Percentiles rank a stretch among this genome's conserved stretches.
Conservation (phyloP, 306 rosid species). For the Glycine soja region DNA sequence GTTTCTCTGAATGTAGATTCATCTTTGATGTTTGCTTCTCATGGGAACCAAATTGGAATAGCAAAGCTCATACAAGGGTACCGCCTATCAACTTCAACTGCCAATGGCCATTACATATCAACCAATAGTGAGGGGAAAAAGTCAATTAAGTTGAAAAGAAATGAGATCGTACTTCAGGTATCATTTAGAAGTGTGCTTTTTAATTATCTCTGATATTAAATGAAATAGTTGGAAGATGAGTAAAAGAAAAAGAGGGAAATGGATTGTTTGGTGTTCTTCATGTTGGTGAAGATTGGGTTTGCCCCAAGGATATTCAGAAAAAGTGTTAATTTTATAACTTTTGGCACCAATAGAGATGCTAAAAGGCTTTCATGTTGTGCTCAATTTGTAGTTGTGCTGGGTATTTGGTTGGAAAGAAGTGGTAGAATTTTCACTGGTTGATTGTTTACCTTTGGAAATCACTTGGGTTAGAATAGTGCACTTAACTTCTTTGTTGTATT, state of each 20-base stretch:
- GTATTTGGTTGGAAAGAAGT: neutral
- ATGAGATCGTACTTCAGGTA: constrained; percentile 95
- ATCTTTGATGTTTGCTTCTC: constrained; percentile 87
- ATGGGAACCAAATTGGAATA: constrained; percentile 91
- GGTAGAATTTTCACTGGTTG: neutral
- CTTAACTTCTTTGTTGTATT: neutral
- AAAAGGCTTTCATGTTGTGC: neutral
- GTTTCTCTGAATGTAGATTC: constrained; percentile 71
- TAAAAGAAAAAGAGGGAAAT: constrained; percentile 21
- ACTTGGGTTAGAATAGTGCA: neutral
- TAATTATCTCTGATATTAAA: neutral
- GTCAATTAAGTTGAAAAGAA: constrained; percentile 79
- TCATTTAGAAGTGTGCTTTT: constrained; percentile 36
- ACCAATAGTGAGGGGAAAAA: constrained; percentile 85
- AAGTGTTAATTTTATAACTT: neutral
- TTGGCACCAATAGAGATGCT: neutral
- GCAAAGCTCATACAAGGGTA: constrained; percentile 90
- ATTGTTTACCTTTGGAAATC: neutral
- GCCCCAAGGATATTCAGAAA: neutral
- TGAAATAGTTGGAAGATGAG: constrained; percentile 14
- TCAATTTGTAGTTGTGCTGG: neutral
- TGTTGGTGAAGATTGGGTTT: constrained; percentile 19
- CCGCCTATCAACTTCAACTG: constrained; percentile 68
- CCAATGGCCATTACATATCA: constrained; percentile 72
- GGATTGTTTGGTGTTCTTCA: constrained; percentile 3